These are phyloP conservation scores for Ceriops decandra DNA, from an alignment of 345 rosid genomes.

Conservation along the genomic window DNA sequence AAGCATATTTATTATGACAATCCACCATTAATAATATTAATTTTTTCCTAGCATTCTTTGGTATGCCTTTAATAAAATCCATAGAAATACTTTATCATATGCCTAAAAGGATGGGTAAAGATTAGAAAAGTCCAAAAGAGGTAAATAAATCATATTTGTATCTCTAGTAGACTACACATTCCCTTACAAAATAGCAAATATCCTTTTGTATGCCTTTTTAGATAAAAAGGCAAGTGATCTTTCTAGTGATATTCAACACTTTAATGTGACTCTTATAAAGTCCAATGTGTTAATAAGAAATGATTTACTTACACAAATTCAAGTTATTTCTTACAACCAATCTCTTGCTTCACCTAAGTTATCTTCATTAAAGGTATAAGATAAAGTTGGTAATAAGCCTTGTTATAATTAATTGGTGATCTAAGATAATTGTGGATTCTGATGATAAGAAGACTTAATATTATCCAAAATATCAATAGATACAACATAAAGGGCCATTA, in stretches of 20 bases:
- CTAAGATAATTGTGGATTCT: too few species aligned
- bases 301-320: background rate
- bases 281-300: background rate
- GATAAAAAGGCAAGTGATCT: background rate
- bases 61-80: background rate
- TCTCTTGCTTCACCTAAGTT: background rate
- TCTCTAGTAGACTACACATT: background rate
- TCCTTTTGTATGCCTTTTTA: background rate
- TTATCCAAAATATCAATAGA: too few species aligned
- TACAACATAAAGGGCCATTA: too few species aligned
- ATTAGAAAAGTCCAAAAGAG: background rate
- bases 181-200: background rate
- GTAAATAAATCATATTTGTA: background rate
- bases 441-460: too few species aligned
- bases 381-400: too few species aligned
- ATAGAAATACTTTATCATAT: background rate
- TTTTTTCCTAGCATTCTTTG: background rate
- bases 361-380: too few species aligned
- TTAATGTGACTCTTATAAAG: background rate
- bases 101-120: background rate
- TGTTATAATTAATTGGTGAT: too few species aligned
- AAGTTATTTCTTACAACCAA: background rate
- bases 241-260: background rate
- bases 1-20: background rate
- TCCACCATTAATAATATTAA: background rate